Evolutionary conservation across 2,329 filamentous ascomycete genomes (phyloP).

Genomic region (Colletotrichum destructivum): DNA sequence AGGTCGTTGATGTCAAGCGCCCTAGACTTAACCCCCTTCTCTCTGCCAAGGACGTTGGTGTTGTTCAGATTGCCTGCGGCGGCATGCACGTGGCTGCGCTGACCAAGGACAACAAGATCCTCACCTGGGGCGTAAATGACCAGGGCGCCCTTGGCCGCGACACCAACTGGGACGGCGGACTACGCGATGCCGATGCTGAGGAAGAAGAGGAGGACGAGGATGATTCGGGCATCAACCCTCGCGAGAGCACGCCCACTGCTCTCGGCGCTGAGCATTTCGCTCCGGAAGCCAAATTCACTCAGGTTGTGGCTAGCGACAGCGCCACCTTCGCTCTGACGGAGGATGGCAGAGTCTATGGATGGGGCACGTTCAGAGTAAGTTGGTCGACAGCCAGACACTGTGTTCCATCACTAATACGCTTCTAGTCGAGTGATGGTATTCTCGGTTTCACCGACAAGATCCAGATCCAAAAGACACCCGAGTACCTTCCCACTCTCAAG

Average conservation of each 20-base stretch:
- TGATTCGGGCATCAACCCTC: slow-evolving; percentile 78
- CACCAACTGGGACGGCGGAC: slow-evolving; percentile 76
- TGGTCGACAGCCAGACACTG: neutral
- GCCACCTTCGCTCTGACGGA: slow-evolving; percentile 83
- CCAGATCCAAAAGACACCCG: slow-evolving; percentile 62
- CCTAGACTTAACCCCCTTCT: slow-evolving; percentile 79
- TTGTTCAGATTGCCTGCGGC: slow-evolving; percentile 83
- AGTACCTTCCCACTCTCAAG: slow-evolving; percentile 71
- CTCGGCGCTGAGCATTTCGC: slow-evolving; percentile 73
- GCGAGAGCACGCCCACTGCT: slow-evolving; percentile 76
- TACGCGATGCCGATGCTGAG: slow-evolving; percentile 68
- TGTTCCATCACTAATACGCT: slow-evolving; percentile 8
- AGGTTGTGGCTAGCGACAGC: slow-evolving; percentile 81
- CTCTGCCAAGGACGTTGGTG: slow-evolving; percentile 68
- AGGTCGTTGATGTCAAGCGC: slow-evolving; percentile 79
- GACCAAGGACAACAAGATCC: slow-evolving; percentile 84
- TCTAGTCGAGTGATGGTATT: slow-evolving; percentile 70
- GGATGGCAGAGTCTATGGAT: slow-evolving; percentile 83
- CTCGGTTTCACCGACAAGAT: slow-evolving; percentile 73
- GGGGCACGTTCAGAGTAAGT: slow-evolving; percentile 80
- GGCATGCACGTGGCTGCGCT: slow-evolving; percentile 87
- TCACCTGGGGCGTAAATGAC: slow-evolving; percentile 92
- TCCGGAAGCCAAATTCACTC: slow-evolving; percentile 72
- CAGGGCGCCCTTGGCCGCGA: slow-evolving; percentile 84
- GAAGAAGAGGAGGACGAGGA: slow-evolving; percentile 62